Percentiles rank a stretch among this genome's conserved stretches.
Evolutionary conservation across 2,329 filamentous ascomycete genomes (phyloP).

Genomic region (Emergomyces pasteurianus): DNA sequence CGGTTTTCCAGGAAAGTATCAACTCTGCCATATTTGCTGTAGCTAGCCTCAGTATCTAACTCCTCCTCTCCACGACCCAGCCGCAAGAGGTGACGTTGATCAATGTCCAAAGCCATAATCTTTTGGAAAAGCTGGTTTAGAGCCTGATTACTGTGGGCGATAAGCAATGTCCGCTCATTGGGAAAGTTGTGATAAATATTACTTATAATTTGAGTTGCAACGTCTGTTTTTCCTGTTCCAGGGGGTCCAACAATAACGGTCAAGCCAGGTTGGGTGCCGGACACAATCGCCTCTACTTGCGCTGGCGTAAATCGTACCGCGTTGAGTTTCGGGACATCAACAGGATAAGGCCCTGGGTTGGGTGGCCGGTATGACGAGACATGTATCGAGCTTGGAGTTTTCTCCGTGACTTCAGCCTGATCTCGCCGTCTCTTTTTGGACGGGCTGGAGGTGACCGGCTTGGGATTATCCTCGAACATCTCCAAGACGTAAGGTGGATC

Average conservation of each 20-base stretch:
- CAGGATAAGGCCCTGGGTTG: slow-evolving; percentile 80
- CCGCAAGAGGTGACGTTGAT: slow-evolving; percentile 82
- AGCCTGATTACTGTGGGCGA: slow-evolving; percentile 96
- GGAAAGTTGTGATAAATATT: slow-evolving; percentile 99
- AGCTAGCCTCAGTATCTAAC: slow-evolving; percentile 70
- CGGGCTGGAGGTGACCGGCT: slow-evolving; percentile 44
- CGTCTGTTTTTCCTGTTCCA: slow-evolving; percentile 97
- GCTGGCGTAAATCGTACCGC: slow-evolving; percentile 76
- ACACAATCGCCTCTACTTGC: slow-evolving; percentile 85
- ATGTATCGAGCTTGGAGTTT: slow-evolving; percentile 55
- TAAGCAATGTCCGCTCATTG: slow-evolving; percentile 74
- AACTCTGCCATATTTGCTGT: slow-evolving; percentile 88
- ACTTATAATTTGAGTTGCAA: slow-evolving; percentile 95
- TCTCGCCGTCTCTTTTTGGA: slow-evolving; percentile 84
- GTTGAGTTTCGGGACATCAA: slow-evolving; percentile 73
- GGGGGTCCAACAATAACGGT: slow-evolving; percentile 91
- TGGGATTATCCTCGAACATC: slow-evolving; percentile 42
- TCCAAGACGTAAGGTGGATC: slow-evolving; percentile 81
- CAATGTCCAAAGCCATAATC: slow-evolving; percentile 91
- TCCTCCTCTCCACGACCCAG: slow-evolving; percentile 95
- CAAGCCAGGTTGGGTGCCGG: slow-evolving; percentile 84
- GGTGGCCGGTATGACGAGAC: slow-evolving; percentile 83
- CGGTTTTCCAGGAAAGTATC: slow-evolving; percentile 91
- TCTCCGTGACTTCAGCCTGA: slow-evolving; percentile 52
- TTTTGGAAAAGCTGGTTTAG: slow-evolving; percentile 97